A percentile compares a stretch with the other conserved stretches of the same genome.
phyloP scores from a whole-genome alignment of 2,329 filamentous ascomycete genomes.

The Talaromyces sp. region DNA sequence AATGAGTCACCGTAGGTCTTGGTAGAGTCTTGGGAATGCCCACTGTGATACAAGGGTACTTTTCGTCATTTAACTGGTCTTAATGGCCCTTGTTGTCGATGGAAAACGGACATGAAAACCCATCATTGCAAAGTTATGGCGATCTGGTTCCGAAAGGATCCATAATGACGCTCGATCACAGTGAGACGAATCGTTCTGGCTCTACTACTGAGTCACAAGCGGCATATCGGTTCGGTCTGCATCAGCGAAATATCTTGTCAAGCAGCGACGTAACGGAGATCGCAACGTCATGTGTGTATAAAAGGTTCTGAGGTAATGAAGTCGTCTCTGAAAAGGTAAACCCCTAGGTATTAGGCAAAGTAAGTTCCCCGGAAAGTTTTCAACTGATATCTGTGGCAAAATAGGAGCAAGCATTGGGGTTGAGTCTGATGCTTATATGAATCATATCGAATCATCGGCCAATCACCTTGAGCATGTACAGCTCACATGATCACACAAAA shows the following conservation, averaged over 20 bases:
- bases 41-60: too few relatives aligned
- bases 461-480: background rate
- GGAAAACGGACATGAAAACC: too few relatives aligned
- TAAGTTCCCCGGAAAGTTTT: background rate
- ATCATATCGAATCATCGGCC: background rate
- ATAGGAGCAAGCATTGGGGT: background rate
- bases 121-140: too few relatives aligned
- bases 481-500: background rate
- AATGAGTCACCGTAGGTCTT: too few relatives aligned
- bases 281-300: background rate
- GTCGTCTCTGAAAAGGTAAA: background rate
- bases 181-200: background rate
- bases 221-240: background rate
- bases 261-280: background rate
- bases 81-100: too few relatives aligned
- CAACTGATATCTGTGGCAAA: background rate
- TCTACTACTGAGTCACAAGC: too few relatives aligned
- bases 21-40: too few relatives aligned
- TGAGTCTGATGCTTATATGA: background rate
- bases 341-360: too few relatives aligned
- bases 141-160: too few relatives aligned
- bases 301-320: background rate
- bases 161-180: too few relatives aligned
- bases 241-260: background rate
- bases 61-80: too few relatives aligned